Conservation (phyloP, 257 asterid genomes). For the Thymus mandschuricus region DNA sequence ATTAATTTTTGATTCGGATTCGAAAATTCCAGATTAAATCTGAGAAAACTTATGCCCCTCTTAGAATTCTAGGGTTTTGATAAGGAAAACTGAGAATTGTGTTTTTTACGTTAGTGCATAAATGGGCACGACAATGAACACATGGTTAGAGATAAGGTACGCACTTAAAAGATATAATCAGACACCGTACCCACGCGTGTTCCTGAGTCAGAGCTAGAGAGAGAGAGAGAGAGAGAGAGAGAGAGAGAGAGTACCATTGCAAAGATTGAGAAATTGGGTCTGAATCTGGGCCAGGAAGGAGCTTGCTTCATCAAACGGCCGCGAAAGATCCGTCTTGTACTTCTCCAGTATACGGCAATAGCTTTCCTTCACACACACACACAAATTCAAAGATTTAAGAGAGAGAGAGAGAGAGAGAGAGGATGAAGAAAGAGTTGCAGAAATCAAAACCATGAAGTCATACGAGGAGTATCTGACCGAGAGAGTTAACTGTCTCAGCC, state of each 20-base stretch:
- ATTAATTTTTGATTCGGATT: no score
- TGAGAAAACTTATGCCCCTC: no score
- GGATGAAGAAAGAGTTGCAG: no score
- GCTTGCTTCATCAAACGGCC: constrained; percentile 87
- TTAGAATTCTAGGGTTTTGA: constrained; percentile 38
- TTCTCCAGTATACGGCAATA: constrained; percentile 68
- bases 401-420: constrained; percentile 35
- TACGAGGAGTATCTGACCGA: no score
- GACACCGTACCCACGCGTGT: background rate
- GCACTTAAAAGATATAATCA: background rate
- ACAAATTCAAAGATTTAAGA: no score
- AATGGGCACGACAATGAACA: background rate
- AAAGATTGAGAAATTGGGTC: constrained; percentile 64
- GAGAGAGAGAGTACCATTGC: constrained; percentile 50
- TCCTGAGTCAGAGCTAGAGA: background rate
- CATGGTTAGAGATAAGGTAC: background rate
- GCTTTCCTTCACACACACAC: constrained; percentile 45
- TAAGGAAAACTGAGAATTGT: background rate
- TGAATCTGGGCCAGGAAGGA: constrained; percentile 73
- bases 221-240: no score
- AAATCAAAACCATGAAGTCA: constrained; percentile 81
- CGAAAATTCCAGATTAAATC: no score
- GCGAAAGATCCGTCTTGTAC: constrained; percentile 72
- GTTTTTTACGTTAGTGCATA: background rate
- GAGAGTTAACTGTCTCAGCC: no score